Evolutionary conservation across 2,329 filamentous ascomycete genomes (phyloP), one percentile per base, ranked within the genome.

Genomic region (Fusarium sp.): DNA sequence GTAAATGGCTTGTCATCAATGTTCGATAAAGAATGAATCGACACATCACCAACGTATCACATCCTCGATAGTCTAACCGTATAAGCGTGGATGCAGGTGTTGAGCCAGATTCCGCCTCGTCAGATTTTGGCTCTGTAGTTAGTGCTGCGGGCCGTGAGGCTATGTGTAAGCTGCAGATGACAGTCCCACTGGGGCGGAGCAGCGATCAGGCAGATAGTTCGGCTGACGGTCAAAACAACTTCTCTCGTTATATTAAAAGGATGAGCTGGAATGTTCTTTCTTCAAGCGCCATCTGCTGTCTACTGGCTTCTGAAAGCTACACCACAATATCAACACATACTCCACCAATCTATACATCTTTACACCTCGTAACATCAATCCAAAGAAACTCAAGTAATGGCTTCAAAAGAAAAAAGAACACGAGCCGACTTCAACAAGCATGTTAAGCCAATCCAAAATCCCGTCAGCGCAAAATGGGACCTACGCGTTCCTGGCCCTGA

Each of bases 401-500:
- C 40, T 11, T 56, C 42, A 37, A 41, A 3, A 34, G 31, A 45
- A 31, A 47, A 18, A 41, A 34, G n/a, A 18, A 7, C 8, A 18
- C 16, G 45, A 20, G 10, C 47, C 15, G 37, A 30, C 4, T 42
- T 69, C 18, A 31, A 37, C 2, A 23, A 34, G 1, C 52, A 65
- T 10, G n/a, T 51, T 10, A 31, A 42, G n/a, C 57, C 66, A 4
- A 42, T 51, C 2, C 12, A 30, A 15, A 23, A 10, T 30, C 47
- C 47, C 3, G 4, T 18, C 4, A 67, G 41, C 11, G 45, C 50
- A 20, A 40, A 45, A 41, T 69, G 66, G 66, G 26, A 51, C 1
- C 11, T 62, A 13, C 66, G 47, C 3, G 18, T 69, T 13, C 42
- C 66, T 4, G 66, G 57, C 11, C 12, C 20, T 15, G 58, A 67